Base-by-base conservation (phyloP, 2,329 filamentous ascomycete species). In the Trichoderma sp. region DNA sequence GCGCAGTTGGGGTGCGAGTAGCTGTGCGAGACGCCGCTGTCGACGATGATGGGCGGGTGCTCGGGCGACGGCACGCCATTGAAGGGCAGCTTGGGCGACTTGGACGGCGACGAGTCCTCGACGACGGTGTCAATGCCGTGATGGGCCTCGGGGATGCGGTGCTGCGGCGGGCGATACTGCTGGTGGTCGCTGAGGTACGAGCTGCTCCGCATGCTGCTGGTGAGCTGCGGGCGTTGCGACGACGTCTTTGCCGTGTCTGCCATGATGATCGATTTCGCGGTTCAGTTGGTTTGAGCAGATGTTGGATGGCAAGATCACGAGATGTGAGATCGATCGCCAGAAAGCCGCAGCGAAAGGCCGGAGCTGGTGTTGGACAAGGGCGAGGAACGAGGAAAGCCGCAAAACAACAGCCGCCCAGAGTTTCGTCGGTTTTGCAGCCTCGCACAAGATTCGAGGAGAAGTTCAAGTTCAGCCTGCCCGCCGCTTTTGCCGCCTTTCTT, bases 101-200 rank as follows among this genome's bases (percentile, higher is more conserved):
- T 59, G 30, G 80, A 76, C 53, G 78, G 79, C 39, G 81, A 78
- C 34, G 79, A 79, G 72, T 88, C 86, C 78, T 91, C 89, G 66
- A 91, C 86, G 17, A 91, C 88, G 59, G 88, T 89, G 77, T 91
- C 89, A 75, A 91, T 91, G 73, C 88, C 88, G 74, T 88, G 88
- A 78, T 87, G 85, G 71, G 82, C 83, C 32, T 90, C 88, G 61
- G 86, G 83, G 32, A 69, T 61, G 12, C 71, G n/a, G 73, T 84
- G 84, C 72, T 82, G 81, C 12, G 88, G 87, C 34, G 87, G 86
- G 63, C 88, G 87, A 74, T 89, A 90, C 77, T 91, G 88, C 79
- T 90, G 88, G 76, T 90, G 87, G 74, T 91, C 88, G 78, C 85
- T 85, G 71, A 91, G 82, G 77, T 88, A 91, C 15, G 88, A 90